Percentiles rank a stretch among this genome's conserved stretches.
These are phyloP conservation scores for Mikania micrantha DNA, from an alignment of 129 eudicot genomes.

Conservation along the genomic window DNA sequence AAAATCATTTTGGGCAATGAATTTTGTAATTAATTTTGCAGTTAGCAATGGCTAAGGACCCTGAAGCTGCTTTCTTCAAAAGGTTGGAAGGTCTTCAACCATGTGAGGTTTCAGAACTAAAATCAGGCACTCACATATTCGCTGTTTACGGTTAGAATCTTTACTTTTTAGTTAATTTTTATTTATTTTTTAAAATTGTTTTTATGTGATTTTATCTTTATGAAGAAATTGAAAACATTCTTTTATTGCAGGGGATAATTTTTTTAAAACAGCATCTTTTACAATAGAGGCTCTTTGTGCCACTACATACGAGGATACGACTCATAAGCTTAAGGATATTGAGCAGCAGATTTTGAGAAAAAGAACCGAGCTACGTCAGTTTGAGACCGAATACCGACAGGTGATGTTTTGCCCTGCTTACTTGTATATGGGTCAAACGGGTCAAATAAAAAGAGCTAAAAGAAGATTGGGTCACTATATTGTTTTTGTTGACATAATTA, in stretches of 20 bases:
- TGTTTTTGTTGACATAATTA: not conserved
- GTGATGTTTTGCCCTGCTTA: slow-evolving; percentile 18
- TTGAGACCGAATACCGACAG: slow-evolving; percentile 93
- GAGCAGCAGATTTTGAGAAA: slow-evolving; percentile 90
- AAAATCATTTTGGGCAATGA: not conserved
- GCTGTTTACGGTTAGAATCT: slow-evolving; percentile 79
- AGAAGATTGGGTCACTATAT: not conserved
- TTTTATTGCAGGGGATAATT: slow-evolving; percentile 75
- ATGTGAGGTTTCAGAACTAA: slow-evolving; percentile 86
- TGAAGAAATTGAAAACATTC: slow-evolving; percentile 1
- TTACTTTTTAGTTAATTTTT: not conserved
- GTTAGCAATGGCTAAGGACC: slow-evolving; percentile 98
- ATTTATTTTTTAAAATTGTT: not conserved
- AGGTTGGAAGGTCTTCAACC: slow-evolving; percentile 98
- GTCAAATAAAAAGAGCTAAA: not conserved
- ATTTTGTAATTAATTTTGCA: slow-evolving; percentile 7
- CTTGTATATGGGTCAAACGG: not conserved
- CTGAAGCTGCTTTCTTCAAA: slow-evolving; percentile 99
- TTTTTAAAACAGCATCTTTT: slow-evolving; percentile 87
- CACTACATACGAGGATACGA: slow-evolving; percentile 78
- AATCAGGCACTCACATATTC: slow-evolving; percentile 92
- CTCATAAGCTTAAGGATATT: slow-evolving; percentile 71
- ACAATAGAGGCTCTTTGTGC: slow-evolving; percentile 93
- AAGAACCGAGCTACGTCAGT: slow-evolving; percentile 90
- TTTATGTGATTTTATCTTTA: not conserved